phyloP scores from a whole-genome alignment of 73 alveolate species.

The Tetrahymena borealis region DNA sequence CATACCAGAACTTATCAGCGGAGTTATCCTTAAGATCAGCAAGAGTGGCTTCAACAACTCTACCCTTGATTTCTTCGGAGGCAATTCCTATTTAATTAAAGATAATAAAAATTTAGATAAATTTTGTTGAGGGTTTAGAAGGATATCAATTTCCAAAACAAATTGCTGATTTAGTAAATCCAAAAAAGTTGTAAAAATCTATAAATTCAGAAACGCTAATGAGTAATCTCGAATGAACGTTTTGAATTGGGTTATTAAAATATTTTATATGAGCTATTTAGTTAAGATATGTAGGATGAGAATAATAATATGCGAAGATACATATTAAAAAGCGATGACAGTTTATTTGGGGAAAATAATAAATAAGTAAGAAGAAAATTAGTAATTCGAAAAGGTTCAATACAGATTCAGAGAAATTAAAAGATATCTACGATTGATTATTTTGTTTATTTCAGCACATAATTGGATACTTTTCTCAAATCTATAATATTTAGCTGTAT shows the following conservation, averaged over 20 bases:
- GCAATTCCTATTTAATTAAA: slow-evolving; percentile 44
- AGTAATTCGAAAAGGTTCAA: not conserved
- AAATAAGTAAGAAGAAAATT: not conserved
- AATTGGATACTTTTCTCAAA: not conserved
- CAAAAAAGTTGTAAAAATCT: not conserved
- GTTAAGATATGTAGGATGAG: too few species aligned
- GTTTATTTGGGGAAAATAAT: too few species aligned
- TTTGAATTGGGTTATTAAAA: too few species aligned
- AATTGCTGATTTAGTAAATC: not conserved
- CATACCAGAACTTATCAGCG: slow-evolving; percentile 32
- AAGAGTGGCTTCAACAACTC: slow-evolving; percentile 85
- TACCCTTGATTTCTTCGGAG: slow-evolving; percentile 81
- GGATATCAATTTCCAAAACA: not conserved
- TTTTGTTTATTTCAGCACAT: not conserved
- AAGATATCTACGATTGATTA: not conserved
- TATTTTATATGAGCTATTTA: too few species aligned
- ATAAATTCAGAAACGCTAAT: too few species aligned
- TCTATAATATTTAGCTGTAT: not conserved
- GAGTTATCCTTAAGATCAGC: slow-evolving; percentile 57
- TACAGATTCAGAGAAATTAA: not conserved
- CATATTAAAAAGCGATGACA: too few species aligned
- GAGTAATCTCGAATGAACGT: too few species aligned
- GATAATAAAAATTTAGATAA: not conserved
- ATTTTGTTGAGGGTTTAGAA: not conserved
- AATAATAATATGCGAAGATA: too few species aligned